Evolutionary conservation across 2,329 filamentous ascomycete genomes (phyloP).

Genomic region (Fusarium palustre): DNA sequence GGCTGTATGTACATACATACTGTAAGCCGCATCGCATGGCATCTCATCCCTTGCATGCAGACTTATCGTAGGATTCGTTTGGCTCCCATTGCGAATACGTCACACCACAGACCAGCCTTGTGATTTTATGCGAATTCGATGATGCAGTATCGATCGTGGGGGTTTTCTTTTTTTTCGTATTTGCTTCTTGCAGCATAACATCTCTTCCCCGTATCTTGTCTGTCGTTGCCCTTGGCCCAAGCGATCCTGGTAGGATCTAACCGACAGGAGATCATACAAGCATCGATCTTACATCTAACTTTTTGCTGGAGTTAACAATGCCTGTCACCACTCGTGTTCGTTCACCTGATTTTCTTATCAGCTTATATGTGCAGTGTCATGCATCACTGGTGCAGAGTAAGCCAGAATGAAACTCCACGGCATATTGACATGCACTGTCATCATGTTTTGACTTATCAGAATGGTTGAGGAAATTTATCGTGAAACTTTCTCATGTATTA

Average conservation of each 20-base stretch:
- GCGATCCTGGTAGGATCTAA: slow-evolving; percentile 18
- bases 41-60: slow-evolving; percentile 4
- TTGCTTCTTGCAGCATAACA: slow-evolving; percentile 3
- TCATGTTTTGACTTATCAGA: not conserved
- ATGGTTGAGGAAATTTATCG: not conserved
- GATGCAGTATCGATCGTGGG: not conserved
- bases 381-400: not conserved
- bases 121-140: slow-evolving; percentile 1
- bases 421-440: not conserved
- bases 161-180: not conserved
- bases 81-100: not conserved
- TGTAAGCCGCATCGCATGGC: slow-evolving; percentile 28
- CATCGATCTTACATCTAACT: slow-evolving; percentile 22
- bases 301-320: slow-evolving; percentile 16
- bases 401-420: not conserved
- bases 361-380: not conserved
- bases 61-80: not conserved
- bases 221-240: not conserved
- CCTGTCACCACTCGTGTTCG: slow-evolving; percentile 37
- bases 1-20: not conserved
- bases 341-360: slow-evolving; percentile 3
- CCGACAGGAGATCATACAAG: slow-evolving; percentile 13
- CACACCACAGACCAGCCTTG: not conserved
- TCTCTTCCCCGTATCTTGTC: not conserved
- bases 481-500: not conserved